phyloP scores from a whole-genome alignment of 2,329 filamentous ascomycete species.

The Penicillium sp. region DNA sequence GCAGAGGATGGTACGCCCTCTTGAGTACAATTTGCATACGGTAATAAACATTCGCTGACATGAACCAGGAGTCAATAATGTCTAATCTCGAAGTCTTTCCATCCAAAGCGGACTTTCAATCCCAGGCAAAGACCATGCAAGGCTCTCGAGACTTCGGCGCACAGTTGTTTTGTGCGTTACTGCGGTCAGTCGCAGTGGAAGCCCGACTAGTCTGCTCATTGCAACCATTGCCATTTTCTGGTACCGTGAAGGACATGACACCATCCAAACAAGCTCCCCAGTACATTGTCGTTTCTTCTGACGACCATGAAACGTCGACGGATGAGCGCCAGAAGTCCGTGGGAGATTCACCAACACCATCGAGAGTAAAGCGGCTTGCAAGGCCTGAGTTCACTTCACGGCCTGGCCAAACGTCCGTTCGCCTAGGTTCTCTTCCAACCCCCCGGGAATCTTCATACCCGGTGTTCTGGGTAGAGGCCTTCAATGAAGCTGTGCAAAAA shows the following conservation, averaged over 20 bases:
- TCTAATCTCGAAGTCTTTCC: slow-evolving; percentile 65
- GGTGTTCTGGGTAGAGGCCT: slow-evolving; percentile 91
- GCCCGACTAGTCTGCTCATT: slow-evolving; percentile 85
- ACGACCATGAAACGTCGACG: slow-evolving; percentile 32
- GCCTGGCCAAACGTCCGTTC: slow-evolving; percentile 14
- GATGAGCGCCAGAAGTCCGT: slow-evolving; percentile 22
- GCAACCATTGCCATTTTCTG: slow-evolving; percentile 72
- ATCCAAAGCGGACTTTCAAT: slow-evolving; percentile 70
- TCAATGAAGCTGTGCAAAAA: slow-evolving; percentile 81
- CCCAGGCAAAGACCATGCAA: slow-evolving; percentile 64
- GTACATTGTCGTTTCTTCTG: slow-evolving; percentile 39
- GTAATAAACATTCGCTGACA: slow-evolving; percentile 13
- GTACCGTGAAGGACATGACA: slow-evolving; percentile 43
- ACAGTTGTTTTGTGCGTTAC: slow-evolving; percentile 83
- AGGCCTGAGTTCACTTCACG: slow-evolving; percentile 34
- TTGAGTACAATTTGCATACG: slow-evolving; percentile 12
- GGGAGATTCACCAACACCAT: slow-evolving; percentile 12
- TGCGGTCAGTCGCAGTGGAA: slow-evolving; percentile 79
- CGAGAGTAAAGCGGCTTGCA: slow-evolving; percentile 33
- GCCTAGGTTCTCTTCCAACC: slow-evolving; percentile 36
- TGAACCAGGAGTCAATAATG: slow-evolving; percentile 53
- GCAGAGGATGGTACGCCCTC: slow-evolving; percentile 46
- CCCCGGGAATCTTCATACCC: slow-evolving; percentile 73
- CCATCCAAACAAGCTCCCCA: slow-evolving; percentile 40
- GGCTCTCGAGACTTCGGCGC: slow-evolving; percentile 89